Evolutionary conservation across 257 asterid species (phyloP), one percentile per base, ranked within the genome.

Genomic region (Solanum neorickii): DNA sequence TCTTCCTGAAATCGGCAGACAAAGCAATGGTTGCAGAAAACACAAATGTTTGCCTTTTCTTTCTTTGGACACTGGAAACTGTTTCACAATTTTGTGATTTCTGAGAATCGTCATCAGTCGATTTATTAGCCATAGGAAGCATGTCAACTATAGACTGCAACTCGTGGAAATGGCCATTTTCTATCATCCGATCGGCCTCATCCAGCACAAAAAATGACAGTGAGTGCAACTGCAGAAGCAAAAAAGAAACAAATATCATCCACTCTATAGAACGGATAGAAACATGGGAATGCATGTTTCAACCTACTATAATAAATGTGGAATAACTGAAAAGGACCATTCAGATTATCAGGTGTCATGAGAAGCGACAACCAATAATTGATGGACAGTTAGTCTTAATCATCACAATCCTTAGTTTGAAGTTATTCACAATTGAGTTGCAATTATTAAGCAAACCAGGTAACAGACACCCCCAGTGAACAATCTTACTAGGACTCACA

Each of bases 171-270:
- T 97, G 99, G 44, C 99, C 99, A 76, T 92, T 90, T 89, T 97
- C 98, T 86, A 97, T 92, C 99, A 97, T 97, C 91, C 99, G 99
- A 86, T 97, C 99, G 82, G 99, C 99, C 92, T 97, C 99, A 68
- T 97, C 99, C 92, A 97, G 94, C 91, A 95, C 98, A 93, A 97
- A 97, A 91, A 97, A 97, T 35, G 99, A 96, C 90, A 97, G 91
- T 46, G 93, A 93, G 90, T 97, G 98, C 89, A 97, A 95, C 99
- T 95, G 97, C 94, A 93, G 89, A 42, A 72, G 87, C 59, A 85
- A 88, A 74, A 60, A 82, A 75, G 49, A 66, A 7, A 25, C 85
- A 35, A 87, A 12, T 37, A 65, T 18, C 85, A 86, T 49, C 35
- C 31, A 9, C 42, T 35, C 31, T 68, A 25, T 39, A 85, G 88